A percentile compares a stretch with the other conserved stretches of the same genome.
Evolutionary conservation across 2,329 filamentous ascomycete genomes (phyloP).

Genomic region (Apiospora rasikravindrae): DNA sequence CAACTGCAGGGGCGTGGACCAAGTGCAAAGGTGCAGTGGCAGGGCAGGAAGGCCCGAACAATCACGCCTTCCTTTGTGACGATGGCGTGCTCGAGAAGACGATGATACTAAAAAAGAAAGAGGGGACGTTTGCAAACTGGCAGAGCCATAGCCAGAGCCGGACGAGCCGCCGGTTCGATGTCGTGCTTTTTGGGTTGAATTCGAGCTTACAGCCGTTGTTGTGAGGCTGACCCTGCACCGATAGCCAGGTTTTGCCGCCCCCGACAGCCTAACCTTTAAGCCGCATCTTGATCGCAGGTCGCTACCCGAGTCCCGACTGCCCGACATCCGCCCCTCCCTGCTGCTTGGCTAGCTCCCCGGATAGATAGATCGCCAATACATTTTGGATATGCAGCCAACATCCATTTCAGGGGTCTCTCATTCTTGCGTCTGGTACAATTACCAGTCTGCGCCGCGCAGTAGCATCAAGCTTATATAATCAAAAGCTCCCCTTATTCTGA

Average conservation of each 20-base stretch:
- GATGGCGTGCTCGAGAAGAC: conserved; percentile 23
- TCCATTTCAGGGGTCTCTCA: background rate
- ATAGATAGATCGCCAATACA: background rate
- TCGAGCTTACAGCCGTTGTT: conserved; percentile 16
- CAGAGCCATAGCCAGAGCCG: background rate
- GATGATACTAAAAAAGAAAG: conserved; percentile 19
- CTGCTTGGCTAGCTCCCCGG: background rate
- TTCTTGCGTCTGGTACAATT: background rate
- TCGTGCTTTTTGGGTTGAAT: conserved; percentile 17
- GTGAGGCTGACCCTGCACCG: conserved; percentile 19
- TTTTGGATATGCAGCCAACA: background rate
- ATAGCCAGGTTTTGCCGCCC: conserved; percentile 24
- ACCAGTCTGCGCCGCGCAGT: background rate
- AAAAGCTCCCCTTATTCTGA: background rate
- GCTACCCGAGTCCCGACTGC: background rate
- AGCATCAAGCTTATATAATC: background rate
- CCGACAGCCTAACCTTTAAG: conserved; percentile 24
- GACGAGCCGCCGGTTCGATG: conserved; percentile 16
- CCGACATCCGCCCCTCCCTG: background rate
- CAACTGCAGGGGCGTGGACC: conserved; percentile 10
- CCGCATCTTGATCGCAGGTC: conserved; percentile 24
- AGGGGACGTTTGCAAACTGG: background rate
- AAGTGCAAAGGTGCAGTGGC: background rate
- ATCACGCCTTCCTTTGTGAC: conserved; percentile 22
- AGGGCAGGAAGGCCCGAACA: background rate